A percentile compares a stretch with the other conserved stretches of the same genome.
Evolutionary conservation across 2,329 filamentous ascomycete species (phyloP).

Genomic region (Fusarium floridanum): DNA sequence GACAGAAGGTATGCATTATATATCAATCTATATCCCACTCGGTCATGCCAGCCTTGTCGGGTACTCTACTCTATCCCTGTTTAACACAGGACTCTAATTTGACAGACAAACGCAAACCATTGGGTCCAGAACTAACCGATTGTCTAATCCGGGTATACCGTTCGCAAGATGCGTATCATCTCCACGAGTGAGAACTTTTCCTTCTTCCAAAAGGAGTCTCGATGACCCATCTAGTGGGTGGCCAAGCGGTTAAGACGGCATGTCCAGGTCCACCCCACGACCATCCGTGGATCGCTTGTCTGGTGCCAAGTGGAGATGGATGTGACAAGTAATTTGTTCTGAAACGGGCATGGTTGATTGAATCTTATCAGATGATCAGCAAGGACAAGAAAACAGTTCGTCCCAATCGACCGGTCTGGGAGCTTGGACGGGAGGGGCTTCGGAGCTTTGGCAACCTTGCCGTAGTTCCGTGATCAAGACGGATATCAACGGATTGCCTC

Average conservation of each 20-base stretch:
- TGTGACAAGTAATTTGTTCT: not conserved
- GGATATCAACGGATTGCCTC: not conserved
- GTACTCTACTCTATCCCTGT: not conserved
- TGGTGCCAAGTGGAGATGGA: not conserved
- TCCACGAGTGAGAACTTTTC: not conserved
- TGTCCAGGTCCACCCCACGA: not conserved
- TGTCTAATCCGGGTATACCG: not conserved
- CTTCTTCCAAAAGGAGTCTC: not conserved
- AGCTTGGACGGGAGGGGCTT: not conserved
- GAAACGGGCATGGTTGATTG: not conserved
- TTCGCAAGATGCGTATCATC: not conserved
- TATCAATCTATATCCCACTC: not conserved
- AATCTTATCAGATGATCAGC: not conserved
- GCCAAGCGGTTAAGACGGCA: slow-evolving; percentile 1
- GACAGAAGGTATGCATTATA: not conserved
- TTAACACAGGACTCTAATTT: not conserved
- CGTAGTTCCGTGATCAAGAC: not conserved
- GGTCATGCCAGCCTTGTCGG: not conserved
- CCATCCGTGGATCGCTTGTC: not conserved
- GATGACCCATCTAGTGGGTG: not conserved
- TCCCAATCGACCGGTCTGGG: not conserved
- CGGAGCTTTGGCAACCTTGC: not conserved
- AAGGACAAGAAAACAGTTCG: not conserved
- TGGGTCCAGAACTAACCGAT: not conserved
- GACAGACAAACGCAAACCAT: not conserved